Base-by-base conservation (phyloP, 2,329 filamentous ascomycete species). In the Ophiostoma sp. region DNA sequence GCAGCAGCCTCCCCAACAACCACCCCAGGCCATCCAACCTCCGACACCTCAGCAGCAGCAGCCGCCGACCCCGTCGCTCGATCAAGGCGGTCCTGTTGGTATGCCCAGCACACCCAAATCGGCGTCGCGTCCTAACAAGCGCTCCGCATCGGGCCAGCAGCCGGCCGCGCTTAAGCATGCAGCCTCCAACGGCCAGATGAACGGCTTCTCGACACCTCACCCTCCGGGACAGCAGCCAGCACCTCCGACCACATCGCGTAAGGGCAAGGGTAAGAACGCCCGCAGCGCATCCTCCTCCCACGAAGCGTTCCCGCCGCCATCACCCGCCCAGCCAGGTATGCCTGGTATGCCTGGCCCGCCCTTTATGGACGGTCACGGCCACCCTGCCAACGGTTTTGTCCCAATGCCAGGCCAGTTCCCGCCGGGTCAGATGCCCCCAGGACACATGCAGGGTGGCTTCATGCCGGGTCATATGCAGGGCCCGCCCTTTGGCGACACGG, bases 141-240 rank as follows among this genome's bases (percentile, higher is more conserved):
- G 74, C 57, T 70, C 55, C 72, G 82, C 81, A 64, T 81, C 82
- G n/a, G 80, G 80, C 25, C 79, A 79, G 68, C 75, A 79, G 73
- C 81, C 81, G 71, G 85, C 84, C 4, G 84, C 84, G 0, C 79
- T 82, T 28, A 88, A 88, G 76, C 82, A 84, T 70, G 82, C 83
- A 74, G 75, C 81, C 2, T 85, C 86, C 73, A 85, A 84, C 55
- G 82, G 83, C 19, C 84, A 87, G 71, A 79, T 84, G 4, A 89
- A 88, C 78, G 87, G 87, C 0, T 88, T 87, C 75, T 80, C 85
- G 1, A 82, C 83, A 0, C 81, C 82, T 5, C 83, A 84, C 31
- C 83, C 82, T 25, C 80, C 84, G 70, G 82, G 83, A 25, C 85
- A 83, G 57, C 82, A 81, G 68, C 79, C 84, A 79, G 78, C 59